Evolutionary conservation across 164 flowering plant genomes (phyloP), one percentile per base, ranked within the genome.

Genomic region (Saururus chinensis): DNA sequence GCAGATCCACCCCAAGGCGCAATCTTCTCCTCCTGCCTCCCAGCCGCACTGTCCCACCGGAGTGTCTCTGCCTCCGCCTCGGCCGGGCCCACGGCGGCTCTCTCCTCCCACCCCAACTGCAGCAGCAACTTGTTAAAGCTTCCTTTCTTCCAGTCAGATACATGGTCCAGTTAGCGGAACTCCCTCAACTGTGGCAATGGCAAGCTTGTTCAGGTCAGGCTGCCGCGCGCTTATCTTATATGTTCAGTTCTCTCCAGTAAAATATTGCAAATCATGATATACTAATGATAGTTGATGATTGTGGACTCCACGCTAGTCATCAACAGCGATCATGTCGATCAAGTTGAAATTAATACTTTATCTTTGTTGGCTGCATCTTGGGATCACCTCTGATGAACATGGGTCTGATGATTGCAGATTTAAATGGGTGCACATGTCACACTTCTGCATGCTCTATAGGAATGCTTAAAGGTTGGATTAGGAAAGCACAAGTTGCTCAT

Each of bases 271-370:
- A 55, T 55, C 35, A 55, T 55, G 37, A 55, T 55, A 55, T 16
- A 55, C 11, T 55, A 24, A 55, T 55, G 35, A 55, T 55, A 12
- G 35, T 21, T 55, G 19, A 55, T 55, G 58, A 55, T 55, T 24
- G 58, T 21, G 58, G 58, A n/a, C 19, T 24, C 58, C 58, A 55
- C 58, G 58, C 35, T 20, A 21, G 58, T 23, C 9, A 55, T 55
- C 30, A 55, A 55, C 35, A 4, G 17, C 58, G 11, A 23, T 55
- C 58, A 24, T 55, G 35, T 24, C 19, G 16, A 30, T 45, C 49
- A 45, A 45, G 17, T 45, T 45, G 17, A 45, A 17, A 12, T 1
- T 17, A 45, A 45, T 12, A 45, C 17, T 17, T 45, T 12, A 45
- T 7, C 0, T 12, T 45, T 45, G 17, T 45, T 12, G 49, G 49